Percentiles rank a stretch among this genome's conserved stretches.
Conservation (phyloP, 495 filamentous ascomycete genomes). For the Neurospora intermedia region DNA sequence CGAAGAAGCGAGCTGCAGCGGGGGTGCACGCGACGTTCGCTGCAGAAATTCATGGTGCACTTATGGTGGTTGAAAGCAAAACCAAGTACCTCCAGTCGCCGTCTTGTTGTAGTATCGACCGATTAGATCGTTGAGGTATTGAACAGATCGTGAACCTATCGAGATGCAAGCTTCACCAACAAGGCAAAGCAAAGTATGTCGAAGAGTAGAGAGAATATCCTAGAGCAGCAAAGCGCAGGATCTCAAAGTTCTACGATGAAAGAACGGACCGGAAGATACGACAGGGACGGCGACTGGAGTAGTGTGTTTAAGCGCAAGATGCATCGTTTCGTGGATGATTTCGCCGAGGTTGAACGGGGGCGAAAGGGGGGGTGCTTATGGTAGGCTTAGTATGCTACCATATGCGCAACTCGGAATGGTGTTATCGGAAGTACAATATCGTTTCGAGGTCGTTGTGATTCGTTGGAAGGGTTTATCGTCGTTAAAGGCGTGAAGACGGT, state of each 20-base stretch:
- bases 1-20: slow-evolving; percentile 16
- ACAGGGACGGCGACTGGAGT: slow-evolving; percentile 49
- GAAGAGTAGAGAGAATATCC: slow-evolving; percentile 30
- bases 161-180: slow-evolving; percentile 27
- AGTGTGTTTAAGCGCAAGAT: slow-evolving; percentile 33
- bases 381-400: slow-evolving; percentile 26
- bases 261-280: slow-evolving; percentile 43
- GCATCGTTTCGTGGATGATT: slow-evolving; percentile 37
- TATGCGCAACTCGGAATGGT: slow-evolving; percentile 14
- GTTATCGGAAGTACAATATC: not conserved
- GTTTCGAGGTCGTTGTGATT: not conserved
- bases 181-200: slow-evolving; percentile 25
- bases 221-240: slow-evolving; percentile 30
- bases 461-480: not conserved
- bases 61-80: slow-evolving; percentile 20
- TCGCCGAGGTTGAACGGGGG: slow-evolving; percentile 16
- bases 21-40: slow-evolving; percentile 9
- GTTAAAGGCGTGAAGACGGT: not conserved
- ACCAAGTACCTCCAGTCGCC: slow-evolving; percentile 42
- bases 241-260: slow-evolving; percentile 36
- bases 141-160: slow-evolving; percentile 33
- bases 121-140: slow-evolving; percentile 33
- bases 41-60: slow-evolving; percentile 43
- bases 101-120: slow-evolving; percentile 41
- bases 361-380: slow-evolving; percentile 24